Evolutionary conservation across 1,139 yeast genomes (phyloP), one percentile per base, ranked within the genome.

Genomic region (Candida albicans): DNA sequence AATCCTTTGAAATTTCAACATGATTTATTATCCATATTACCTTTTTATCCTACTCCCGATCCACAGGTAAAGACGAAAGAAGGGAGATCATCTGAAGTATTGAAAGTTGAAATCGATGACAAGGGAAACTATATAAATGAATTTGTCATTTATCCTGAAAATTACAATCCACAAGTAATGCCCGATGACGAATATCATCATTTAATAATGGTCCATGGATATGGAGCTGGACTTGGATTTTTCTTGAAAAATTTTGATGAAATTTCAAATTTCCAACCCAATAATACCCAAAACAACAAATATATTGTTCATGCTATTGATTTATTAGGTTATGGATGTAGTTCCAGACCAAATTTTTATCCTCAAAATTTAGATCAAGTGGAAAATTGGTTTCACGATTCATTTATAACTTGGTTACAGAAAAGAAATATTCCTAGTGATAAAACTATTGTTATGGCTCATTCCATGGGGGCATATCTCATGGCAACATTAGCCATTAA

Each of bases 221-320:
- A 86, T 54, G 95, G 93, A 2, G 88, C 87, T 0, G 91, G 91
- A 0, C 61, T 84, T 12, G 93, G 95, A 0, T 82, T 85, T 52
- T 86, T 72, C 53, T 56, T 83, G 33, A 83, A 83, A 55, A 86
- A 84, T 55, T 73, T 81, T 43, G 80, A 77, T 41, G 67, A 59
- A 1, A 53, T 82, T n/a, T 46, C 56, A 11, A 14, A 35, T 22
- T 55, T 70, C 11, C 45, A 42, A 4, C 45, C 54, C 12, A 55
- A 58, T 11, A n/a, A 35, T 22, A 55, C 70, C 11, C 45, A 42
- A 4, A 46, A 54, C 12, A 55, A 58, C 10, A 64, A 70, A 46
- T 84, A 89, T 87, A 70, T 81, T 46, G 71, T 86, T 28, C 93
- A 85, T 63, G 81, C 89, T 0, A 73, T 86, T 12, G 93, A 86